Evolutionary conservation across 192 early-diverging fungal genomes (phyloP).

Genomic region (Linnemannia hyalina): DNA sequence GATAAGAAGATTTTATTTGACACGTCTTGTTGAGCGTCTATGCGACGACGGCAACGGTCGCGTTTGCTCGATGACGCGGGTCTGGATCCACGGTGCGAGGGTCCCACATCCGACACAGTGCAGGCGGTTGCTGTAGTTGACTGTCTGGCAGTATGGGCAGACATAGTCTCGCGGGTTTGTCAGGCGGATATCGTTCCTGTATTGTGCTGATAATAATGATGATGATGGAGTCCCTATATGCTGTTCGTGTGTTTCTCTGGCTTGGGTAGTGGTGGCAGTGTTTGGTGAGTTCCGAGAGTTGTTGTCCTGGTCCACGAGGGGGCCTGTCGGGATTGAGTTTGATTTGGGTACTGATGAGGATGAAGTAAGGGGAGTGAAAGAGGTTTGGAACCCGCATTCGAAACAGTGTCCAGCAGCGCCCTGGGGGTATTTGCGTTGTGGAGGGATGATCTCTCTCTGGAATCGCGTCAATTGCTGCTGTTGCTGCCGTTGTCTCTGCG

Average conservation of each 20-base stretch:
- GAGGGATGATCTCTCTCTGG: background rate
- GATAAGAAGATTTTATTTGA: too few relatives aligned
- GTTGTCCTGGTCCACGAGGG: background rate
- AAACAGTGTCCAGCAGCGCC: slow-evolving; percentile 33
- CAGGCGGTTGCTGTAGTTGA: slow-evolving; percentile 28
- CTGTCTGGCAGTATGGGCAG: slow-evolving; percentile 31
- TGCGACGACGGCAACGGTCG: too few relatives aligned
- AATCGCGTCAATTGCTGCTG: background rate
- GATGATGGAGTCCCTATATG: background rate
- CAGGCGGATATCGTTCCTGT: slow-evolving; percentile 23
- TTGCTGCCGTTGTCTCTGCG: background rate
- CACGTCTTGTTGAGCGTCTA: too few relatives aligned
- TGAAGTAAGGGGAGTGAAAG: background rate
- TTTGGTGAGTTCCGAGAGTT: background rate
- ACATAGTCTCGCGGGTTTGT: slow-evolving; percentile 42
- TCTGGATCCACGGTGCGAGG: slow-evolving; percentile 25
- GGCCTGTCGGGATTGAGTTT: background rate
- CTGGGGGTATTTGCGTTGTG: slow-evolving; percentile 13
- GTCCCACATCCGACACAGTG: slow-evolving; percentile 40
- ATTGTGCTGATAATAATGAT: background rate
- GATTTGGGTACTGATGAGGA: background rate
- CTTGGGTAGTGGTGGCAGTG: background rate
- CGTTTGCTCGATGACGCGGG: background rate
- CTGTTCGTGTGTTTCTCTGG: background rate
- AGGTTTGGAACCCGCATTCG: slow-evolving; percentile 41